Evolutionary conservation across 441 rosid species (phyloP), one percentile per base, ranked within the genome.

Genomic region (Erodium trifolium): DNA sequence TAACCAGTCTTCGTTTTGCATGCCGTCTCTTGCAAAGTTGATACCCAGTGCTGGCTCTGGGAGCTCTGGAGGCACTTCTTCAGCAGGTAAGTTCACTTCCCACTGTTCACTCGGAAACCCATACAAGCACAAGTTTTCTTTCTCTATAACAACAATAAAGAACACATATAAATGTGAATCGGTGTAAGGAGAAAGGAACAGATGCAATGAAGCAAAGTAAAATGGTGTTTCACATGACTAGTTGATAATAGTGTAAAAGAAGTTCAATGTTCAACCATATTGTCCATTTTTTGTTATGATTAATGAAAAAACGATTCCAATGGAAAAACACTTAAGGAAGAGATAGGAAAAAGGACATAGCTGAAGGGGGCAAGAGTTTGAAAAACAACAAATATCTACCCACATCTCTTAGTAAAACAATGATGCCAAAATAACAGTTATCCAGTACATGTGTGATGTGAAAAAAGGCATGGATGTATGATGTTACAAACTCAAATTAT

Each of bases 1-100:
- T 65, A 94, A 73, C 99, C 99, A 94, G 75, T 91, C 96, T 76
- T 86, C 91, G 78, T 91, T 95, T 78, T 81, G 92, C 97, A 91
- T 94, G 35, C 96, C 96, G 81, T 94, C 99, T 77, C 99, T 88
- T 0, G 99, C 96, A 71, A 93, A 93, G 81, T 93, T 93, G 63
- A 93, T 93, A 63, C 99, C 99, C 27, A 93, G 75, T 0, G 97
- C 97, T 35, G 99, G 99, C 71, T 93, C 96, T 5, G 99, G 99
- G 71, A 91, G 93, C 87, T 91, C 97, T 3, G 99, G 97, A 76
- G 96, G 99, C 63, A 93, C 96, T 23, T 23, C 27, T 23, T 23
- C 27, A 23, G 27, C 27, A 23, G 27, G 27, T 23, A 23, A 23
- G 27, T 80, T 91, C 97, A 93, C 99, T 81, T 91, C 99, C 99